Evolutionary conservation across 2,329 filamentous ascomycete genomes (phyloP), one percentile per base, ranked within the genome.

Genomic region (Arthrobotrys musiformis): DNA sequence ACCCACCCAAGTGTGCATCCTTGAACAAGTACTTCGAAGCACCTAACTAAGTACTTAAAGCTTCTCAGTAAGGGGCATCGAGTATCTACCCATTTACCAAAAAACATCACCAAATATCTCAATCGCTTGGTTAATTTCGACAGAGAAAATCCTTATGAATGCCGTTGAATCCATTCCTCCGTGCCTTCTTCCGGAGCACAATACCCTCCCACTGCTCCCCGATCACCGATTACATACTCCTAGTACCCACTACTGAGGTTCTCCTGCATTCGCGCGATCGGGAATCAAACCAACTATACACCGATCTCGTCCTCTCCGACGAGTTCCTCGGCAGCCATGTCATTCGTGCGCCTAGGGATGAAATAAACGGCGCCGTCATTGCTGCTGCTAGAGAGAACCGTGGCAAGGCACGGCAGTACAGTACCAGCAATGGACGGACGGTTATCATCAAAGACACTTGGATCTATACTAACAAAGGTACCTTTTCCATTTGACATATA

Each of bases 301-400:
- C 90, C 81, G 94, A 98, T 83, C 88, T 97, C 80, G 90, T 94
- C 82, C 89, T 89, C 78, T 93, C 92, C 70, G 95, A 99, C 83
- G 95, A 99, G 81, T 98, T 99, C 83, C 88, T 99, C 72, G 93
- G 90, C 79, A 98, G 95, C 86, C 95, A 99, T 91, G 93, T 98
- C 72, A 87, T 99, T 82, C 93, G 94, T 81, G 90, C 97, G 80
- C 91, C 93, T 46, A 85, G 85, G 63, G 84, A 86, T 46, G 83
- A 77, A 22, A 84, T 56, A 33, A 73, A 72, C 54, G 46, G 86
- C 86, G 24, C 84, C 84, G 81, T 83, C 50, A 85, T 85, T 72
- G 84, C 86, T 72, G 84, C 84, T 69, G 87, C 86, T 73, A 90
- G 89, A 84, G 95, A 99, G 85, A 91, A 89, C 82, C 90, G 93